Percentiles rank a stretch among this genome's conserved stretches.
Conservation (phyloP, 345 rosid species). For the Turnera subulata region DNA sequence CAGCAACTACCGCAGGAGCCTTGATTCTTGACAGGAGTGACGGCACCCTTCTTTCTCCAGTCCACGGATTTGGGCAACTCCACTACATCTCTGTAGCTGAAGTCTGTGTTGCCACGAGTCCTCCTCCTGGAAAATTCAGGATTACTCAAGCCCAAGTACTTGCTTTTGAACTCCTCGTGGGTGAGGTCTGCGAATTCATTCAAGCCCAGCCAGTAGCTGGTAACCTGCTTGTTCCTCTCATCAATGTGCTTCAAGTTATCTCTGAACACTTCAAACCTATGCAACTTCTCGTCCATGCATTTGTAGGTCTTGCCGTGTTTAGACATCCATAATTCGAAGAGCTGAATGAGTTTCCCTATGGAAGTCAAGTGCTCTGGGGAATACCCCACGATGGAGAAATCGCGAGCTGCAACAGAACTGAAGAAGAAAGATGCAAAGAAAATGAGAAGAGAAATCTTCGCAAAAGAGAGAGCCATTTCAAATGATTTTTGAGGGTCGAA, state of each 20-base stretch:
- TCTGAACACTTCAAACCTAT: slow-evolving; percentile 62
- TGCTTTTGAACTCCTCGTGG: slow-evolving; percentile 73
- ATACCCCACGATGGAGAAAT: slow-evolving; percentile 76
- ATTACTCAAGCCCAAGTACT: slow-evolving; percentile 46
- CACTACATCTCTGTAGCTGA: slow-evolving; percentile 31
- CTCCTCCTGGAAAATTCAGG: slow-evolving; percentile 21
- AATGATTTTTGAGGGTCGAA: no score
- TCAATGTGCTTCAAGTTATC: slow-evolving; percentile 79
- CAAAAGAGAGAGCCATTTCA: no score
- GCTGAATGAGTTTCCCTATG: slow-evolving; percentile 48
- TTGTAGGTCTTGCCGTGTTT: slow-evolving; percentile 59
- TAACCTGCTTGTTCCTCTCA: slow-evolving; percentile 54
- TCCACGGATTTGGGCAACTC: slow-evolving; percentile 62
- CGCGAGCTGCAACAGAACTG: slow-evolving; percentile 41
- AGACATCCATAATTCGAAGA: slow-evolving; percentile 71
- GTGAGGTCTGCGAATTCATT: slow-evolving; percentile 76
- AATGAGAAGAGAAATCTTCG: slow-evolving; percentile 29
- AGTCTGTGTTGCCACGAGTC: slow-evolving; percentile 31
- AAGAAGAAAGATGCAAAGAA: slow-evolving; percentile 31
- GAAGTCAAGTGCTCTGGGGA: slow-evolving; percentile 56
- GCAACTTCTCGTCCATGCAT: slow-evolving; percentile 57
- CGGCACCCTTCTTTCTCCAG: slow-evolving; percentile 83
- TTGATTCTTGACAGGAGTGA: slow-evolving; percentile 70
- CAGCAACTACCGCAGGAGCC: slow-evolving; percentile 78
- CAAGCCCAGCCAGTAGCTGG: slow-evolving; percentile 69